These are phyloP conservation scores for Cyberlindnera lachancei DNA, from an alignment of 805 yeast species.

Conservation along the genomic window DNA sequence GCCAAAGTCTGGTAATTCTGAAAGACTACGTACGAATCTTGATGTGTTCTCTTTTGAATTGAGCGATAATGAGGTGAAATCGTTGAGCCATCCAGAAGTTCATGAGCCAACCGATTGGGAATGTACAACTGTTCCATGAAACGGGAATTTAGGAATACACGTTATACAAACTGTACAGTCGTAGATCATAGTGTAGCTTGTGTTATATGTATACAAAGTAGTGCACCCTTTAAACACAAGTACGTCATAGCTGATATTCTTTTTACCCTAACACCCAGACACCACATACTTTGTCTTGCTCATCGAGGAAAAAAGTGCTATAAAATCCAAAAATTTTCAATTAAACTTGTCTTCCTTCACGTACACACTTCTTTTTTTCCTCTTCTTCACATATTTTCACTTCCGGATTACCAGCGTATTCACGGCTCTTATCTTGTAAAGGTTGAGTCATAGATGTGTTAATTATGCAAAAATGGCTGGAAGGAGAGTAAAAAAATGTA, in stretches of 20 bases:
- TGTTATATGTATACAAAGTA: too few relatives aligned
- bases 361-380: slow-evolving; percentile 2
- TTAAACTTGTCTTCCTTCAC: not conserved
- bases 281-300: too few relatives aligned
- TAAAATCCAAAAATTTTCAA: too few relatives aligned
- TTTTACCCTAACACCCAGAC: not conserved
- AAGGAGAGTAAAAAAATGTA: slow-evolving; percentile 18
- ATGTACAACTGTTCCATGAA: slow-evolving; percentile 11
- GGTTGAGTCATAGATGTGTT: slow-evolving; percentile 11
- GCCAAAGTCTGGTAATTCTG: slow-evolving; percentile 35
- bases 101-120: slow-evolving; percentile 78
- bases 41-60: slow-evolving; percentile 38
- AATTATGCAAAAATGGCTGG: slow-evolving; percentile 24
- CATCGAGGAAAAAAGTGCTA: too few relatives aligned
- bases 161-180: not conserved
- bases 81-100: slow-evolving; percentile 43
- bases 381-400: slow-evolving; percentile 21
- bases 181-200: too few relatives aligned
- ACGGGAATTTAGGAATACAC: not conserved
- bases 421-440: slow-evolving; percentile 8
- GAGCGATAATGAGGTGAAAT: slow-evolving; percentile 31
- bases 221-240: too few relatives aligned
- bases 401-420: slow-evolving; percentile 26
- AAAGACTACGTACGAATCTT: slow-evolving; percentile 34
- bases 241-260: too few relatives aligned